A percentile compares a stretch with the other conserved stretches of the same genome.
These are phyloP conservation scores for Daldinia sp. DNA, from an alignment of 2,329 filamentous ascomycete species.

Conservation along the genomic window DNA sequence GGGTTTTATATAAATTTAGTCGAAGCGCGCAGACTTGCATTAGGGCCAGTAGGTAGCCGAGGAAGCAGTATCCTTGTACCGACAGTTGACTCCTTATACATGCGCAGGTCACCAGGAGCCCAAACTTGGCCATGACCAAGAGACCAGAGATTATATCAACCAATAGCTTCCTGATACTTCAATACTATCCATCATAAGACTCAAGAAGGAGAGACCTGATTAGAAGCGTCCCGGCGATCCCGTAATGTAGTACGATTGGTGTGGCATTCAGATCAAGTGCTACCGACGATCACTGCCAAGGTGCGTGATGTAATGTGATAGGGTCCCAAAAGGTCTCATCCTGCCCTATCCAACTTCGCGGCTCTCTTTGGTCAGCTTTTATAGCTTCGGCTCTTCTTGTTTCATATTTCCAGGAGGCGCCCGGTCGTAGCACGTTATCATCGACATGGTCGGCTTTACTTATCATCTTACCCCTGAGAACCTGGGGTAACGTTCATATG, in stretches of 20 bases:
- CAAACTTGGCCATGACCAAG: background rate
- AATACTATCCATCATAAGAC: background rate
- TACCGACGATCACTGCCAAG: slow-evolving; percentile 34
- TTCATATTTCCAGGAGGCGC: slow-evolving; percentile 16
- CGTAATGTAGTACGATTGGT: slow-evolving; percentile 14
- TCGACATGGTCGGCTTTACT: slow-evolving; percentile 7
- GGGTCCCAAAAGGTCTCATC: slow-evolving; percentile 16
- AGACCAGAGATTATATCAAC: background rate
- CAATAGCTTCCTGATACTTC: background rate
- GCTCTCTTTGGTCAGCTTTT: slow-evolving; percentile 8
- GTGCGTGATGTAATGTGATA: slow-evolving; percentile 12
- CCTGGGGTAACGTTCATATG: slow-evolving; percentile 37
- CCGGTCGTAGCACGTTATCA: slow-evolving; percentile 1
- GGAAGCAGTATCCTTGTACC: background rate
- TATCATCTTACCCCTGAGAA: slow-evolving; percentile 11
- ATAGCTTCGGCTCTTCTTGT: slow-evolving; percentile 29
- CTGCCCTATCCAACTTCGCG: slow-evolving; percentile 11
- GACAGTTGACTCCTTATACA: background rate
- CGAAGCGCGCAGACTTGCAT: background rate
- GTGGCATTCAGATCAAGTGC: slow-evolving; percentile 24
- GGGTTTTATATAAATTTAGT: background rate
- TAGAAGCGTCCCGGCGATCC: slow-evolving; percentile 1
- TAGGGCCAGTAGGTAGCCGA: background rate
- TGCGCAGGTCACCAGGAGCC: background rate
- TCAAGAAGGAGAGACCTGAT: background rate